Base-by-base conservation (phyloP, 106 monocot species). In the Platanthera guangdongensis region DNA sequence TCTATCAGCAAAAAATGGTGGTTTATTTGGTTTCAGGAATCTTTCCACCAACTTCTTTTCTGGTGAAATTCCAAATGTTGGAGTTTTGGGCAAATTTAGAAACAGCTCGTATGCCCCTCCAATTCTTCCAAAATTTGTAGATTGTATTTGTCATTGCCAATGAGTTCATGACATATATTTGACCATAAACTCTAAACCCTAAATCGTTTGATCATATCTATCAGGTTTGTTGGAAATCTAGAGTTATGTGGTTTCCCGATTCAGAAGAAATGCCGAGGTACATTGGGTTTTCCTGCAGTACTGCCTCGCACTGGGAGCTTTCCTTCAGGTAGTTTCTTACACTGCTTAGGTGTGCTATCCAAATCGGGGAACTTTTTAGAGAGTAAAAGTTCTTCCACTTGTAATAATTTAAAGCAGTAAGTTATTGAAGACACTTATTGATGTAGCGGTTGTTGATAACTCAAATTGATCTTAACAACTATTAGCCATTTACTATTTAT, bases 11-110 rank as follows among this genome's bases (percentile, higher is more conserved):
- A 49, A n/a, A 64, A 59, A 77, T 77, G 28, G 19, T 50, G 2
- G 6, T 54, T 15, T 8, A 11, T 83, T 79, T 51, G 5, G 3
- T 80, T 79, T 74, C 84, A 97, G 96, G 54, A 93, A 97, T 78
- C 39, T 97, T 67, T 97, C 96, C 16, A 91, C 91, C 79, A 97
- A 97, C 76, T 91, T 89, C 86, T 91, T 97, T 77, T 97, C 93
- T 51, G 96, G 96, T 69, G 96, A 97, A 83, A 88, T 97, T 55
- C 96, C 96, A 72, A 89, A 88, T 82, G 82, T 89, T 71, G 96
- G 96, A 80, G 87, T 88, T 46, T 85, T 97, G n/a, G 77, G 79
- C 77, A 83, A 83, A 67, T 93, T 93, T 84, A 86, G 76, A 80
- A 93, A 87, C 70, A 93, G 74, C 81, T 97, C 96, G 96, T 97